Evolutionary conservation across 306 rosid genomes (phyloP), one percentile per base, ranked within the genome.

Genomic region (Astragalus glycyphyllos): DNA sequence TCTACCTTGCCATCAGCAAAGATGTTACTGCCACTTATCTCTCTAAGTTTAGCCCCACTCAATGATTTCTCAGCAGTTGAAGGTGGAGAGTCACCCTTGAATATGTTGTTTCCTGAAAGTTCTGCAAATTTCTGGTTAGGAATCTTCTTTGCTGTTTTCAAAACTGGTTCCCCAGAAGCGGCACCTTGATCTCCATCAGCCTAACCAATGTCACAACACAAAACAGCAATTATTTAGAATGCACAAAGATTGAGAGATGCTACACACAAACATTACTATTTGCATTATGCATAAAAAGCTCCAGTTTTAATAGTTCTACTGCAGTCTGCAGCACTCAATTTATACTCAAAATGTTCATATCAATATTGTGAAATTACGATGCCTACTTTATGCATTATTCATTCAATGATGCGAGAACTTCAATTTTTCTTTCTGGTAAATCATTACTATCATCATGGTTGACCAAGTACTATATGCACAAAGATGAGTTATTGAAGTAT

Each of bases 1-100:
- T 91, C 97, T 47, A 63, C 89, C 85, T 94, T 94, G 70, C 97
- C 98, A 4, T 94, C 98, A 29, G 98, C 97, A 85, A 94, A 94
- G 79, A 94, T 94, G 86, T 94, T 87, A 10, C 85, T 94, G 23
- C 98, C 98, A 8, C 90, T 94, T 72, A 94, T 90, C 85, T 94
- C 98, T 11, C 95, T 89, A 68, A 94, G 82, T 78, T 94, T 94
- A 2, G 96, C 98, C 2, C 68, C 74, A 9, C 97, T 94, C 78
- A 89, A 59, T 13, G 95, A 80, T 76, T 94, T 94, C 75, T 94
- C 97, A 11, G 90, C 83, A 11, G 96, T 81, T 6, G 91, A 84
- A 7, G 95, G 90, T 14, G 89, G 80, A 14, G 62, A 81, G 3
- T 94, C 97, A 0, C 97, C 95, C 79, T 84, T 84, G 87, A 94